These are phyloP conservation scores for Penicillium sp. DNA, from an alignment of 2,329 filamentous ascomycete genomes.

Conservation along the genomic window DNA sequence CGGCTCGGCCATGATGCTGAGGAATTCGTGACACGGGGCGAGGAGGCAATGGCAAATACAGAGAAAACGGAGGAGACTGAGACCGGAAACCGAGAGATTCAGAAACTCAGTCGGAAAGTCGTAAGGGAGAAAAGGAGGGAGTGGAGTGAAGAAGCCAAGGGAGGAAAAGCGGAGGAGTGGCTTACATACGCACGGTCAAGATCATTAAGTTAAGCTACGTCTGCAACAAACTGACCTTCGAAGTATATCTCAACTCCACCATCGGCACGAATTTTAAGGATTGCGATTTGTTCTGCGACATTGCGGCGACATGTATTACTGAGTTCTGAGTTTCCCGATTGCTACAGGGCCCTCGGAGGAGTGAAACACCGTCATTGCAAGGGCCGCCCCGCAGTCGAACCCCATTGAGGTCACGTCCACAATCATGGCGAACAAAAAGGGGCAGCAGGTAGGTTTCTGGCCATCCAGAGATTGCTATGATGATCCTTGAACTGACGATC, in stretches of 20 bases:
- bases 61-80: not conserved
- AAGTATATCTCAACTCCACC: not conserved
- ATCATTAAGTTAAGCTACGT: not conserved
- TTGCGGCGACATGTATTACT: constrained; percentile 7
- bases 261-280: not conserved
- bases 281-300: not conserved
- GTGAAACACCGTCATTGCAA: constrained; percentile 8
- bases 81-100: not conserved
- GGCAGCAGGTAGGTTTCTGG: constrained; percentile 60
- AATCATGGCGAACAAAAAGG: constrained; percentile 49
- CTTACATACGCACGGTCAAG: constrained; percentile 16
- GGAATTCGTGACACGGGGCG: not conserved
- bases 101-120: not conserved
- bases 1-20: constrained; percentile 64
- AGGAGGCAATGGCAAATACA: constrained; percentile 1
- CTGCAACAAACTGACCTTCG: not conserved
- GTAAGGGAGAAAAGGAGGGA: constrained; percentile 5
- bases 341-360: constrained; percentile 15
- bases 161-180: constrained; percentile 16
- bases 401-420: constrained; percentile 4
- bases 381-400: constrained; percentile 22
- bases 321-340: not conserved
- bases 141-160: constrained; percentile 14
- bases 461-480: not conserved
- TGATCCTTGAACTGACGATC: constrained; percentile 12